Percentiles rank a stretch among this genome's conserved stretches.
phyloP scores from a whole-genome alignment of 768 basidiomycete genomes.

The Leccinum subgranulosum region DNA sequence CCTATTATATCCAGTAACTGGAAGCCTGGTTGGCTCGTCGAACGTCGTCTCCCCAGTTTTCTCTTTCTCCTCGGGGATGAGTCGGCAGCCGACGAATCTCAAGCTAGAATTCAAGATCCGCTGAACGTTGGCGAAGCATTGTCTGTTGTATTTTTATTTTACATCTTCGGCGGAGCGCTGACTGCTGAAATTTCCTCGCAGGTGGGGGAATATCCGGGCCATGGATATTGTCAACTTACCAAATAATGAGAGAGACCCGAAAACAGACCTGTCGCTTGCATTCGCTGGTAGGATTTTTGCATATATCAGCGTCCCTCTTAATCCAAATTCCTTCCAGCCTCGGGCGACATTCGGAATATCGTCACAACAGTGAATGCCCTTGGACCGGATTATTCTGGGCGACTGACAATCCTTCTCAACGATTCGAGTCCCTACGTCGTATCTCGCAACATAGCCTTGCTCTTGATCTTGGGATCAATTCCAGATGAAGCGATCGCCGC shows the following conservation, averaged over 20 bases:
- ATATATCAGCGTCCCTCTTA: background rate
- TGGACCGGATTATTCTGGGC: conserved; percentile 39
- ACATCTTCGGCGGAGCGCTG: background rate
- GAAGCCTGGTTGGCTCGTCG: conserved; percentile 21
- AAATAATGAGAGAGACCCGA: conserved; percentile 18
- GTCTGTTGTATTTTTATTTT: background rate
- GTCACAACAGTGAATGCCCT: conserved; percentile 42
- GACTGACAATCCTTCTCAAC: conserved; percentile 40
- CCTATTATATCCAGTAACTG: conserved; percentile 16
- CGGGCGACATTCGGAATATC: conserved; percentile 47
- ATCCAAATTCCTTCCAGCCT: conserved; percentile 31
- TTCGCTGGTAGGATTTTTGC: conserved; percentile 20
- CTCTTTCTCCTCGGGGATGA: background rate
- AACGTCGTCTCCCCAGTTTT: conserved; percentile 23
- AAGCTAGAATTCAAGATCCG: conserved; percentile 26
- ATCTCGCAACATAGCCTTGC: conserved; percentile 40
- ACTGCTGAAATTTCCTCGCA: conserved; percentile 3
- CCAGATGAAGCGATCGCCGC: conserved; percentile 33
- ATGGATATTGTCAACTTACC: conserved; percentile 29
- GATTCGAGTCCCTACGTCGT: conserved; percentile 31
- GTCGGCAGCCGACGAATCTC: conserved; percentile 6
- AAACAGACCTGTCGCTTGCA: conserved; percentile 20
- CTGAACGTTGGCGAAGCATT: conserved; percentile 27
- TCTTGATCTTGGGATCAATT: conserved; percentile 39
- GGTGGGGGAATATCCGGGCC: conserved; percentile 37